Evolutionary conservation across 1,284 basidiomycete species (phyloP).

Genomic region (Ganoderma lucidum): DNA sequence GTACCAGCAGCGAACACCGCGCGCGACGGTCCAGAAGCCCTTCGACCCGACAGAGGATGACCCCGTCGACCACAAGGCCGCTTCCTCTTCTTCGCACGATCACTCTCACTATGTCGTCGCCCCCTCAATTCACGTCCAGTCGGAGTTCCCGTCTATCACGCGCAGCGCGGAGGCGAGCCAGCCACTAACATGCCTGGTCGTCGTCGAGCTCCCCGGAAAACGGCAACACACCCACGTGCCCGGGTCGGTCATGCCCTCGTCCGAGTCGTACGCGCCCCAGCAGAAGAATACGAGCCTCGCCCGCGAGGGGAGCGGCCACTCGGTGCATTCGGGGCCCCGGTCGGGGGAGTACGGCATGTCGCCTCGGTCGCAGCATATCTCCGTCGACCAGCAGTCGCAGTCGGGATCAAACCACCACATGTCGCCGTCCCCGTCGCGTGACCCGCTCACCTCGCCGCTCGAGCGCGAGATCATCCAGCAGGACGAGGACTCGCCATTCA

Average conservation of each 20-base stretch:
- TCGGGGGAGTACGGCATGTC: constrained; percentile 33
- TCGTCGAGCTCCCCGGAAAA: constrained; percentile 87
- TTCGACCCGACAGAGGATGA: constrained; percentile 83
- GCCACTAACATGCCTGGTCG: constrained; percentile 88
- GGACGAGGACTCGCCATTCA: constrained; percentile 74
- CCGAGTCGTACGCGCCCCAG: constrained; percentile 48
- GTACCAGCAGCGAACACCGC: constrained; percentile 41
- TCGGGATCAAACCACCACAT: constrained; percentile 30
- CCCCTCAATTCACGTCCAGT: constrained; percentile 87
- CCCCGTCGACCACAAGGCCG: constrained; percentile 72
- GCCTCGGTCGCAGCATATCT: constrained; percentile 31
- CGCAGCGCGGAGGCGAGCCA: constrained; percentile 77
- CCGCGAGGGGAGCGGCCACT: constrained; percentile 31
- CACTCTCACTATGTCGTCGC: constrained; percentile 78
- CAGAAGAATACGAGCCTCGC: constrained; percentile 25
- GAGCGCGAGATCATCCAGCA: constrained; percentile 32
- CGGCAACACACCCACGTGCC: constrained; percentile 63
- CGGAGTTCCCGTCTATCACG: constrained; percentile 86
- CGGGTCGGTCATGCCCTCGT: constrained; percentile 59
- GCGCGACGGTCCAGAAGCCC: constrained; percentile 48
- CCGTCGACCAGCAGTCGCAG: constrained; percentile 33
- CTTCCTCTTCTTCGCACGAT: constrained; percentile 50
- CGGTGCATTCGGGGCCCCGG: constrained; percentile 34
- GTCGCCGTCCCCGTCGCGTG: constrained; percentile 39
- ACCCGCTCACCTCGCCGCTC: constrained; percentile 29